phyloP scores from a whole-genome alignment of 139 green algal species.

The Chlorella vulgaris region DNA sequence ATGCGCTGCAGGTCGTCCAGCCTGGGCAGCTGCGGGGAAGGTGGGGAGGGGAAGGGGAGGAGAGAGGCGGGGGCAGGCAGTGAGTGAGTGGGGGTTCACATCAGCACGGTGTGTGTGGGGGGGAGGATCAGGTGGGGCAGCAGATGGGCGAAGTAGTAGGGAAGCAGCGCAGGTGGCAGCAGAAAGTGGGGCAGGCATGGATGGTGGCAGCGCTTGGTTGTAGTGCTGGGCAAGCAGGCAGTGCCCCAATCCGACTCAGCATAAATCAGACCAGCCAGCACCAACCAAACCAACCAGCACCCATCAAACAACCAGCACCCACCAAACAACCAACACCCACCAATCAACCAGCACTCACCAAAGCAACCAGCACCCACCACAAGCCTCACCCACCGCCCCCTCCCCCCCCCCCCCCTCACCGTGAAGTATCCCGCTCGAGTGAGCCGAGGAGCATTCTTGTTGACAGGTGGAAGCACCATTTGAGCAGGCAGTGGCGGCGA shows the following conservation, averaged over 20 bases:
- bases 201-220: too few species aligned
- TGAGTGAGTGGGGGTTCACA: background rate
- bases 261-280: too few species aligned
- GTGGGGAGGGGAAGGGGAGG: background rate
- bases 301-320: background rate
- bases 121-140: too few species aligned
- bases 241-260: too few species aligned
- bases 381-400: background rate
- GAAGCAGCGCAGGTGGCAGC: too few species aligned
- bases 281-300: background rate
- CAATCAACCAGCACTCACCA: background rate
- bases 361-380: background rate
- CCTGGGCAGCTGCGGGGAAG: conserved; percentile 7
- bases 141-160: too few species aligned
- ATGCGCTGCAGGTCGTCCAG: conserved; percentile 18
- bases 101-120: background rate
- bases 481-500: too few species aligned
- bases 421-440: conserved; percentile 36
- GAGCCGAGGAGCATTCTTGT: conserved; percentile 31
- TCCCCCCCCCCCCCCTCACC: background rate
- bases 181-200: too few species aligned
- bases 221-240: too few species aligned
- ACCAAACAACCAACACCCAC: too few species aligned
- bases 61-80: too few species aligned
- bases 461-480: conserved; percentile 5